A percentile compares a stretch with the other conserved stretches of the same genome.
Evolutionary conservation across 768 basidiomycete species (phyloP).

Genomic region (Mycena maculata): DNA sequence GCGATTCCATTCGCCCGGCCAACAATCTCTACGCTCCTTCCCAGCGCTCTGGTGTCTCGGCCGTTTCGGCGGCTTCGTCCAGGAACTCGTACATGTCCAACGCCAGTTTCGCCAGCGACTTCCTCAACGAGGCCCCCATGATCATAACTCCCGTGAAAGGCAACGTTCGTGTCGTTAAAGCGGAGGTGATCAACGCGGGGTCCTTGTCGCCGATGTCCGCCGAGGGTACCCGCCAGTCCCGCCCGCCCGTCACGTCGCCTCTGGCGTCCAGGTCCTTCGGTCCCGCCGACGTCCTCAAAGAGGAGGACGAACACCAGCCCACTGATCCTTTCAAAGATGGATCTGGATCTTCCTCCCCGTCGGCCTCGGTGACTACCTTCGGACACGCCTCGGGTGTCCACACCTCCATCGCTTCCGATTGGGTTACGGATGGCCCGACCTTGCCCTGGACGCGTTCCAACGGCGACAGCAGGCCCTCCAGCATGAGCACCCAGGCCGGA

Average conservation of each 20-base stretch:
- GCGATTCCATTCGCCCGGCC: slow-evolving; percentile 57
- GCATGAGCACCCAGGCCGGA: slow-evolving; percentile 72
- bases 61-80: slow-evolving; percentile 61
- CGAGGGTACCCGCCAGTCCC: slow-evolving; percentile 53
- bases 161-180: slow-evolving; percentile 76
- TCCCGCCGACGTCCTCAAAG: slow-evolving; percentile 70
- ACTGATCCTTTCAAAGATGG: slow-evolving; percentile 76
- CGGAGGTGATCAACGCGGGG: slow-evolving; percentile 79
- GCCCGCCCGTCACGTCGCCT: slow-evolving; percentile 69
- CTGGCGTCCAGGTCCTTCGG: slow-evolving; percentile 79
- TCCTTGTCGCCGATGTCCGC: slow-evolving; percentile 48
- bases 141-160: slow-evolving; percentile 79
- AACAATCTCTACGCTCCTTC: slow-evolving; percentile 57
- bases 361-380: slow-evolving; percentile 56
- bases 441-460: slow-evolving; percentile 55
- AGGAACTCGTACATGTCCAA: slow-evolving; percentile 80
- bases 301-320: slow-evolving; percentile 63
- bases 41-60: slow-evolving; percentile 65
- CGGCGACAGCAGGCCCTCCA: slow-evolving; percentile 65
- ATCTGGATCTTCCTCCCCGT: slow-evolving; percentile 51
- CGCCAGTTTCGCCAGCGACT: slow-evolving; percentile 81
- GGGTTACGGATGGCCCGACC: slow-evolving; percentile 52
- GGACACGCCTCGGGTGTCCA: slow-evolving; percentile 43
- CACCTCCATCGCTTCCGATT: slow-evolving; percentile 47
- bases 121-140: slow-evolving; percentile 84